These are phyloP conservation scores for Hemisphaericaspora lyxosophila DNA, from an alignment of 1,139 yeast species.

Conservation along the genomic window DNA sequence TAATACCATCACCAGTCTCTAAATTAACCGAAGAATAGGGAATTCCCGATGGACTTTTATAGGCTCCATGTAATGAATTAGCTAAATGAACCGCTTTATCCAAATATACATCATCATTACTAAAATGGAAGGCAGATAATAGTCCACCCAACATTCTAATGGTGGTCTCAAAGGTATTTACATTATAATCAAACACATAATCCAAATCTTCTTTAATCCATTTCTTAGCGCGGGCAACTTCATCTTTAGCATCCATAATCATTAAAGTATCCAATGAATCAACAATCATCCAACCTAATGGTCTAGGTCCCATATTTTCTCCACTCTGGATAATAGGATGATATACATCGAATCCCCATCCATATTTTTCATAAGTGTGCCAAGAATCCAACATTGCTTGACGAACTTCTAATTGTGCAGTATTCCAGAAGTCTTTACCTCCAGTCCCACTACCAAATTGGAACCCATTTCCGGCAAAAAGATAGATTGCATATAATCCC, in stretches of 20 bases:
- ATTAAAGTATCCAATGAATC: constrained; percentile 84
- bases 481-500: constrained; percentile 39
- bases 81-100: constrained; percentile 79
- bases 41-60: constrained; percentile 61
- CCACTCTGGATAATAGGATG: constrained; percentile 58
- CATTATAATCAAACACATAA: constrained; percentile 62
- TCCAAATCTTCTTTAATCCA: constrained; percentile 67
- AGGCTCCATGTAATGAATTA: constrained; percentile 64
- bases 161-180: constrained; percentile 88
- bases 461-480: constrained; percentile 9
- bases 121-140: constrained; percentile 73
- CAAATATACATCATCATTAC: constrained; percentile 68
- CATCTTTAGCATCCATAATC: constrained; percentile 74
- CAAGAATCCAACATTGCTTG: constrained; percentile 73
- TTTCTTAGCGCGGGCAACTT: constrained; percentile 59
- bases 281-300: constrained; percentile 94
- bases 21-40: constrained; percentile 83
- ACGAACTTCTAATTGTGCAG: constrained; percentile 55
- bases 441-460: constrained; percentile 7
- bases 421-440: constrained; percentile 28
- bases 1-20: constrained; percentile 57
- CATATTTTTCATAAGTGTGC: constrained; percentile 73
- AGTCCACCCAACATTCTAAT: constrained; percentile 93
- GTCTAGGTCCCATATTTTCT: constrained; percentile 77
- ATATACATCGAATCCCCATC: constrained; percentile 64